phyloP scores from a whole-genome alignment of 2,329 filamentous ascomycete genomes.

The Tolypocladium tropicale region DNA sequence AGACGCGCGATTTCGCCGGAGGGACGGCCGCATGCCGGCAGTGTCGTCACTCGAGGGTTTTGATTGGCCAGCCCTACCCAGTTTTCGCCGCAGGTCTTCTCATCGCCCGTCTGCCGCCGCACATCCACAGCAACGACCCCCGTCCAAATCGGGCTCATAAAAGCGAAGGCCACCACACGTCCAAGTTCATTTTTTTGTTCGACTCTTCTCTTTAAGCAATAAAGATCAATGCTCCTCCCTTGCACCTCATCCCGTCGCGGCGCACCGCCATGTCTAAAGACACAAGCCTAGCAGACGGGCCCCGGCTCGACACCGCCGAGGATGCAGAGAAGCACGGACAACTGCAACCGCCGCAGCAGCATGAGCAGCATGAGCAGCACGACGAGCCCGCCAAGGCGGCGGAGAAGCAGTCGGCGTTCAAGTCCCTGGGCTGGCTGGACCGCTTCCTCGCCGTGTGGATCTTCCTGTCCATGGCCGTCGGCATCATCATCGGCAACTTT shows the following conservation, averaged over 20 bases:
- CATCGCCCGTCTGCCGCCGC: no score
- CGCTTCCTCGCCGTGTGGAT: conserved; percentile 63
- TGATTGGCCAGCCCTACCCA: neutral
- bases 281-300: neutral
- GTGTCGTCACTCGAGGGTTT: neutral
- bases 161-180: no score
- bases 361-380: neutral
- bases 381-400: neutral
- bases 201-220: no score
- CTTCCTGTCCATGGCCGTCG: conserved; percentile 65
- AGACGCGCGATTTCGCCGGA: no score
- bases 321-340: no score
- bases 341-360: no score
- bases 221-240: neutral
- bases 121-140: neutral
- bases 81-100: no score
- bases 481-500: conserved; percentile 69
- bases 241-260: neutral
- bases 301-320: no score
- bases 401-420: conserved; percentile 30
- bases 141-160: neutral
- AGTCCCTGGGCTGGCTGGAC: conserved; percentile 48
- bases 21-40: neutral
- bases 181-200: no score
- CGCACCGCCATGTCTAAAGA: neutral